phyloP scores from a whole-genome alignment of 805 yeast genomes.

The Nakazawaea molendinolei region DNA sequence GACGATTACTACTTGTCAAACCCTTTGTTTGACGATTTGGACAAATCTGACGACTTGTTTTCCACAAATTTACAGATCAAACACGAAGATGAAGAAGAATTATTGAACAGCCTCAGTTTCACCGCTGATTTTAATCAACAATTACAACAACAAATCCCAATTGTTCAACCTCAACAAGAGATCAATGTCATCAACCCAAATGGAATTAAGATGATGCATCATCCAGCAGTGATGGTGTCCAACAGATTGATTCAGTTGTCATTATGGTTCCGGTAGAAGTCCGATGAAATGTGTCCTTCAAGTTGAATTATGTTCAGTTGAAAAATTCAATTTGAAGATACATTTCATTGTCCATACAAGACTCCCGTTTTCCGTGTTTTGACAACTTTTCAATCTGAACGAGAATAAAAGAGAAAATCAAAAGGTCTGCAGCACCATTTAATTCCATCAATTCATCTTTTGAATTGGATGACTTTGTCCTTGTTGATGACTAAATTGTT shows the following conservation, averaged over 20 bases:
- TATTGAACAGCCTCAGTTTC: conserved; percentile 13
- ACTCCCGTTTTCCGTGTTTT: conserved; percentile 1
- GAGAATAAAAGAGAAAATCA: conserved; percentile 1
- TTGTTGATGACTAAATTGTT: conserved; percentile 7
- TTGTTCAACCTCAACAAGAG: conserved; percentile 4
- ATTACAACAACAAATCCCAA: conserved; percentile 12
- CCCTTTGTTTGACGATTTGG: conserved; percentile 10
- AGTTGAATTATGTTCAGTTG: too few relatives aligned
- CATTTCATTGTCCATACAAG: not conserved
- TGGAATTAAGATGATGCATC: conserved; percentile 32
- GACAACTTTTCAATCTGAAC: not conserved
- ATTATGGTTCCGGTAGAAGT: not conserved
- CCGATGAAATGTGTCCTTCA: too few relatives aligned
- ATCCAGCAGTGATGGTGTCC: conserved; percentile 31
- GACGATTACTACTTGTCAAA: conserved; percentile 14
- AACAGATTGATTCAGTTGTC: conserved; percentile 11
- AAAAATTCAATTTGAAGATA: too few relatives aligned
- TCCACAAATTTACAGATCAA: conserved; percentile 21
- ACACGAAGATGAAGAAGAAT: conserved; percentile 17
- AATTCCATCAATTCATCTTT: conserved; percentile 26
- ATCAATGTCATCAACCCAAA: conserved; percentile 17
- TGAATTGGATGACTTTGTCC: conserved; percentile 25
- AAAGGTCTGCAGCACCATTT: conserved; percentile 35
- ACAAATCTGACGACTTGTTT: conserved; percentile 7
- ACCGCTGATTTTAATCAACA: conserved; percentile 12